phyloP scores from a whole-genome alignment of 163 green algal species.

The Scenedesmus sp. region DNA sequence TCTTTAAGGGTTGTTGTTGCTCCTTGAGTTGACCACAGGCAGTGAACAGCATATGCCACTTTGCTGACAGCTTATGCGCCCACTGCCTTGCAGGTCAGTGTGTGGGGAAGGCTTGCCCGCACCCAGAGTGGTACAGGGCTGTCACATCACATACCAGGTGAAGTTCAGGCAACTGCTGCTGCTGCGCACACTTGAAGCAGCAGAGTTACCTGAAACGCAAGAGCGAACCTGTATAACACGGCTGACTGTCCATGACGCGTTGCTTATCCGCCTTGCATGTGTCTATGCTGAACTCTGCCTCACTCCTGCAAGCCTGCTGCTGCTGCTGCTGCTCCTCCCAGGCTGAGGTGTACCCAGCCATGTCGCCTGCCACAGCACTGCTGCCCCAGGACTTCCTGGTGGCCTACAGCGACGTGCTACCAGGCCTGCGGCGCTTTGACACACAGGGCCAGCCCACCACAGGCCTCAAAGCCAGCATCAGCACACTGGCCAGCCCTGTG shows the following conservation, averaged over 20 bases:
- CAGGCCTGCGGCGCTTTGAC: conserved; percentile 65
- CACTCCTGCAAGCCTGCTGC: background rate
- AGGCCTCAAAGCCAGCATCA: conserved; percentile 59
- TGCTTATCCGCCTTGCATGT: no score
- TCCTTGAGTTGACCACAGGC: background rate
- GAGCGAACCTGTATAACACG: no score
- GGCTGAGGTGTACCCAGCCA: conserved; percentile 68
- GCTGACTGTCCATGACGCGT: no score
- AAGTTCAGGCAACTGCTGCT: background rate
- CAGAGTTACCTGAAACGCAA: no score
- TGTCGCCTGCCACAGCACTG: conserved; percentile 64
- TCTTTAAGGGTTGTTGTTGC: background rate
- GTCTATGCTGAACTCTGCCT: background rate
- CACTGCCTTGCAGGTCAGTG: conserved; percentile 55
- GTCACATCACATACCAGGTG: conserved; percentile 67
- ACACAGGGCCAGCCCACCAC: conserved; percentile 52
- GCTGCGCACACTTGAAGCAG: background rate
- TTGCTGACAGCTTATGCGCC: background rate
- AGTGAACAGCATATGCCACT: background rate
- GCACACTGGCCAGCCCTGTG: conserved; percentile 63
- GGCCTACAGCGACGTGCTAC: conserved; percentile 64
- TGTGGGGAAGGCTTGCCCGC: conserved; percentile 65
- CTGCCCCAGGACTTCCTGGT: conserved; percentile 71
- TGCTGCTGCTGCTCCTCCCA: conserved; percentile 1
- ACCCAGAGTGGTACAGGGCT: conserved; percentile 63